These are phyloP conservation scores for Hydrangea macrophylla DNA, from an alignment of 148 eudicot genomes.

Conservation along the genomic window DNA sequence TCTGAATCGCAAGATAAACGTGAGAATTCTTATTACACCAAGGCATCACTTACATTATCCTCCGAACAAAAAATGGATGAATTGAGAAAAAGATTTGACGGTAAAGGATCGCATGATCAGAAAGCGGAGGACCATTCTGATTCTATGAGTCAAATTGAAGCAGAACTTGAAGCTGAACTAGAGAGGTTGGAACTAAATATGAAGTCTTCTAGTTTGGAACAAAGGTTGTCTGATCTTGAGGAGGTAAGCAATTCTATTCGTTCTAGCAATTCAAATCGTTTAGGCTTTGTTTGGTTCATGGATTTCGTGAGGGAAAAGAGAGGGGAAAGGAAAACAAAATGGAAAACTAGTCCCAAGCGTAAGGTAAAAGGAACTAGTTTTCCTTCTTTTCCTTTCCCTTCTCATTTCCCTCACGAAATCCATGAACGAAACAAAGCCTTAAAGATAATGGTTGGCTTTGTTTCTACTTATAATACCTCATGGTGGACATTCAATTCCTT, in stretches of 20 bases:
- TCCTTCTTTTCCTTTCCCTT: too few species aligned
- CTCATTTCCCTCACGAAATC: too few species aligned
- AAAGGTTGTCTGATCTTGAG: conserved; percentile 34
- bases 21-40: conserved; percentile 20
- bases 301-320: not conserved
- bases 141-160: conserved; percentile 80
- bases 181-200: conserved; percentile 81
- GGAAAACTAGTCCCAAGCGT: too few species aligned
- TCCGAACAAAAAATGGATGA: conserved; percentile 30
- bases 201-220: conserved; percentile 51
- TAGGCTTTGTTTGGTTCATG: not conserved
- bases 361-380: too few species aligned
- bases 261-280: not conserved
- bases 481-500: too few species aligned
- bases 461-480: too few species aligned
- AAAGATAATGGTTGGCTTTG: too few species aligned
- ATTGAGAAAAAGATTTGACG: conserved; percentile 15
- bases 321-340: too few species aligned
- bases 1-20: conserved; percentile 38
- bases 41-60: conserved; percentile 24
- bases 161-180: conserved; percentile 97
- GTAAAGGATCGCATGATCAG: conserved; percentile 30
- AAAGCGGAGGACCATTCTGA: conserved; percentile 38
- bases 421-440: too few species aligned
- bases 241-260: conserved; percentile 47